Evolutionary conservation across 2,329 filamentous ascomycete genomes (phyloP), one percentile per base, ranked within the genome.

Genomic region (Curvularia hawaiiensis): DNA sequence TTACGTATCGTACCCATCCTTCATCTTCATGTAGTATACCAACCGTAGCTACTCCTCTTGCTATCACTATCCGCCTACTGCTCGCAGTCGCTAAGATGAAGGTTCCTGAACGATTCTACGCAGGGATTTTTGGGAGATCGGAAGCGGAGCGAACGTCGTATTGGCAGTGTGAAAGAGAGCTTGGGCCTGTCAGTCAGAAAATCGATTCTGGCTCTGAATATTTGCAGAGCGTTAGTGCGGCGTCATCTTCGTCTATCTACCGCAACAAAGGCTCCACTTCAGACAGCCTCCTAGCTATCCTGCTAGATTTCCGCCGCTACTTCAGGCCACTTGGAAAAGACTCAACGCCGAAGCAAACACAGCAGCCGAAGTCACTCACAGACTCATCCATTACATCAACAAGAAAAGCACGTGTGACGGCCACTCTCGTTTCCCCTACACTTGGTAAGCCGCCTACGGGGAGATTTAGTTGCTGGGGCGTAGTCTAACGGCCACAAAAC

Each of bases 51-150:
- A 47, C 7, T 24, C 28, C 39, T 7, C 10, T 20, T n/a, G 12
- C n/a, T 47, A 39, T 49, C 38, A 28, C n/a, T 49, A 53, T 31
- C 24, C 16, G 45, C 35, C 28, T 16, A 18, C 24, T 33, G 43
- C 20, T 26, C 22, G 26, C 31, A 28, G 47, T 54, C 40, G 41
- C 41, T 50, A 46, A 35, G 9, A 50, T 50, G 40, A 22, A 18
- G 49, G 18, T 20, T 26, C 26, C 4, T 38, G 7, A 26, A 39
- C 26, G 26, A 14, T 40, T 20, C 7, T 16, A 20, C 18, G 14
- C n/a, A 30, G 18, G 7, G n/a, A 38, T 2, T 9, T 28, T 26
- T 16, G 11, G 33, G 12, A 38, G 43, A n/a, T 16, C 22, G 12
- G 22, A 31, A 30, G 12, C n/a, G 30, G 38, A 30, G 30, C 50